Evolutionary conservation across 495 filamentous ascomycete species (phyloP).

Genomic region (Talaromyces thailandensis): DNA sequence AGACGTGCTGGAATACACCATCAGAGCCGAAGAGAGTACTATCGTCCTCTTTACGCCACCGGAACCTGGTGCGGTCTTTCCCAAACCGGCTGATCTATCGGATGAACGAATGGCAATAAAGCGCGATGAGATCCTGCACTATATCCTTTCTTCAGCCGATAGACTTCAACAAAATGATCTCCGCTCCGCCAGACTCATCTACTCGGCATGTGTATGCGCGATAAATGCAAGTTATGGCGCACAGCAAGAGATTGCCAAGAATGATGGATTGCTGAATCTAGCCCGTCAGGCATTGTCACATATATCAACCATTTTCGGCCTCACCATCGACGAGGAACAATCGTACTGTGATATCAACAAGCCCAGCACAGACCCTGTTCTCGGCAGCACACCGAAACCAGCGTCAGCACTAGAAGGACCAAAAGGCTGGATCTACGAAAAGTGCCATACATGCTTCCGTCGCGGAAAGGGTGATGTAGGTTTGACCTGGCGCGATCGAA

Average conservation of each 20-base stretch:
- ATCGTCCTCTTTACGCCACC: slow-evolving; percentile 26
- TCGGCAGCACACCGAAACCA: slow-evolving; percentile 13
- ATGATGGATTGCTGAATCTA: slow-evolving; percentile 14
- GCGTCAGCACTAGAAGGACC: slow-evolving; percentile 14
- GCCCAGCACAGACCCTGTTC: background rate
- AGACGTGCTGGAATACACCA: slow-evolving; percentile 43
- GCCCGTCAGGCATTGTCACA: slow-evolving; percentile 21
- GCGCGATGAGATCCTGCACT: slow-evolving; percentile 19
- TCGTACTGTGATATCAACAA: slow-evolving; percentile 18
- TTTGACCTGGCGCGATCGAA: background rate
- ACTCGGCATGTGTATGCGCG: slow-evolving; percentile 30
- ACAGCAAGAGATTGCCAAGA: background rate
- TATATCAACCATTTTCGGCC: slow-evolving; percentile 16
- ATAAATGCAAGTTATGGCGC: slow-evolving; percentile 18
- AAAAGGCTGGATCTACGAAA: slow-evolving; percentile 26
- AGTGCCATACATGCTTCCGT: slow-evolving; percentile 36
- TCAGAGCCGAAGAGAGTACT: slow-evolving; percentile 25
- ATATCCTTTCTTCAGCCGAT: slow-evolving; percentile 17
- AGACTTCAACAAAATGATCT: slow-evolving; percentile 6
- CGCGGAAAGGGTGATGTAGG: slow-evolving; percentile 1
- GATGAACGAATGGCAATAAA: slow-evolving; percentile 9
- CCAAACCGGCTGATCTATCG: background rate
- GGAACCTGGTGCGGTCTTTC: slow-evolving; percentile 2
- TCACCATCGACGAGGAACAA: slow-evolving; percentile 26
- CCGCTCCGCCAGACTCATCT: slow-evolving; percentile 23